A percentile compares a stretch with the other conserved stretches of the same genome.
Conservation (phyloP, 805 yeast species). For the Saturnispora silvae region DNA sequence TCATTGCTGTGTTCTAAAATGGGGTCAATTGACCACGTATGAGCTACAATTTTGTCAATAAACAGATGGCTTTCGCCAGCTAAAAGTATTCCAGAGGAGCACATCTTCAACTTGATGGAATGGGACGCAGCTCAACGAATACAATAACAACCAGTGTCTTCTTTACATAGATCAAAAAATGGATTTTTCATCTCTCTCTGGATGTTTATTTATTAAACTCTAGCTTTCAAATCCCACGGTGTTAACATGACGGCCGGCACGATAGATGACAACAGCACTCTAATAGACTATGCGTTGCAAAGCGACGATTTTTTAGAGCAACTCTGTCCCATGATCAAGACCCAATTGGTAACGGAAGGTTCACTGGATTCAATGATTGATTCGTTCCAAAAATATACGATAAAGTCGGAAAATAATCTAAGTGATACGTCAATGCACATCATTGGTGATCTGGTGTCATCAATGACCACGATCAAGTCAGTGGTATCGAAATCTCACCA, state of each 20-base stretch:
- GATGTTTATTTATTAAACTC: not conserved
- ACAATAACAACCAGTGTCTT: too few relatives aligned
- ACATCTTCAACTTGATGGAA: too few relatives aligned
- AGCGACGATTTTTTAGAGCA: constrained; percentile 71
- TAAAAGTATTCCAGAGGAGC: too few relatives aligned
- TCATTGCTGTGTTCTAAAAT: too few relatives aligned
- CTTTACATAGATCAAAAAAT: too few relatives aligned
- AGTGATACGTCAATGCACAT: constrained; percentile 51
- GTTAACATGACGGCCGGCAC: not conserved
- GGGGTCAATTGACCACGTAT: too few relatives aligned
- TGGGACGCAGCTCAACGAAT: too few relatives aligned
- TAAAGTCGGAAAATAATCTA: constrained; percentile 51
- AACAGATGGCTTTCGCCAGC: too few relatives aligned
- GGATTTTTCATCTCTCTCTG: too few relatives aligned
- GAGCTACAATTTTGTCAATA: too few relatives aligned
- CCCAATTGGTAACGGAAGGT: constrained; percentile 42
- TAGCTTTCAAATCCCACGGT: not conserved
- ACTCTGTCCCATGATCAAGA: constrained; percentile 62
- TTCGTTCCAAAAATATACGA: constrained; percentile 45
- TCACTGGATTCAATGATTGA: constrained; percentile 46
- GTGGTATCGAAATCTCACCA: constrained; percentile 49
- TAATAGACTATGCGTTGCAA: constrained; percentile 30
- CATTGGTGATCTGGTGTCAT: constrained; percentile 42
- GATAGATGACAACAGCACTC: too few relatives aligned
- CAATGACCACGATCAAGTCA: constrained; percentile 52